Percentiles rank a stretch among this genome's conserved stretches.
Evolutionary conservation across 2,329 filamentous ascomycete species (phyloP).

Genomic region (Aspergillus ruber): DNA sequence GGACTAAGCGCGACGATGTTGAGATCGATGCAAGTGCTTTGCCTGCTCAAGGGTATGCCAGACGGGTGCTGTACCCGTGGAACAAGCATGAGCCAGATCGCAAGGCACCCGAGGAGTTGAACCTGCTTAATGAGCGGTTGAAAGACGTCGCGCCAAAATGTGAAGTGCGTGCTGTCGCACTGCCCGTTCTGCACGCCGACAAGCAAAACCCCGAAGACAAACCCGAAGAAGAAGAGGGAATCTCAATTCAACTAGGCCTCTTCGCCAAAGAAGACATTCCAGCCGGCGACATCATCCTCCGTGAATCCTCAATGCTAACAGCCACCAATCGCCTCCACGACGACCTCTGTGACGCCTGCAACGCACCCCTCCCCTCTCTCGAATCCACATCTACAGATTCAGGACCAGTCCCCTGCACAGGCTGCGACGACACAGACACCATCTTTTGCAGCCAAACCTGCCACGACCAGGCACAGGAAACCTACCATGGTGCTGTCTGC

Average conservation of each 20-base stretch:
- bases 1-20: constrained; percentile 1
- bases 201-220: constrained; percentile 1
- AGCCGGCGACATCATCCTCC: constrained; percentile 68
- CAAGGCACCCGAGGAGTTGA: constrained; percentile 50
- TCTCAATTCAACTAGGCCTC: constrained; percentile 70
- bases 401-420: constrained; percentile 44
- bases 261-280: constrained; percentile 79
- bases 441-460: constrained; percentile 57
- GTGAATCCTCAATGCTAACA: constrained; percentile 79
- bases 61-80: constrained; percentile 58
- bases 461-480: constrained; percentile 47
- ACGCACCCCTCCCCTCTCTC: constrained; percentile 61
- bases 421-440: constrained; percentile 53
- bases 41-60: constrained; percentile 34
- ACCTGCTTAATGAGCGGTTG: constrained; percentile 65
- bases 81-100: constrained; percentile 56
- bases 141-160: constrained; percentile 69
- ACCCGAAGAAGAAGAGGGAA: constrained; percentile 13
- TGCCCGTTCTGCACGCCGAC: constrained; percentile 61
- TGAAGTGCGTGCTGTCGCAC: constrained; percentile 65
- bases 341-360: constrained; percentile 83
- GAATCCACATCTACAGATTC: constrained; percentile 20
- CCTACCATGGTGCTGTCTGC: constrained; percentile 56
- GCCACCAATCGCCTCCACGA: constrained; percentile 85
- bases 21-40: constrained; percentile 25